Conservation (phyloP, 306 rosid genomes). For the Biancaea sappan region DNA sequence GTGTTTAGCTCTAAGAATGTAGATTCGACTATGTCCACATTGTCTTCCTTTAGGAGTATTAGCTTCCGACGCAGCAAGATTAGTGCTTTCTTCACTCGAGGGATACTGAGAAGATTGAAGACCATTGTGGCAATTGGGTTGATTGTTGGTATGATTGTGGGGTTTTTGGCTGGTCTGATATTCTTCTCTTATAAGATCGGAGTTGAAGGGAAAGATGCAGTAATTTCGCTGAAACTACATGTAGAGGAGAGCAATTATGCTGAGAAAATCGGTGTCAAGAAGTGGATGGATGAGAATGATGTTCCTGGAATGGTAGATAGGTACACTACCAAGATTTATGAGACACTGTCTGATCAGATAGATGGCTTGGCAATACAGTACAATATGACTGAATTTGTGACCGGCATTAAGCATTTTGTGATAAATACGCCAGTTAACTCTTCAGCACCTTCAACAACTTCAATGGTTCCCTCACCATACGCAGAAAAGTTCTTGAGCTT, state of each 20-base stretch:
- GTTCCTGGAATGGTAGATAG: slow-evolving; percentile 82
- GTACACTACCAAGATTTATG: slow-evolving; percentile 72
- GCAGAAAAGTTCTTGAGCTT: slow-evolving; percentile 74
- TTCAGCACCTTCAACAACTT: slow-evolving; percentile 43
- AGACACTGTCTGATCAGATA: slow-evolving; percentile 79
- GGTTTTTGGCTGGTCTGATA: slow-evolving; percentile 65
- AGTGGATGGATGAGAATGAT: slow-evolving; percentile 98
- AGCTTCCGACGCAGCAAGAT: slow-evolving; percentile 71
- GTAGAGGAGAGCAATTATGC: slow-evolving; percentile 87
- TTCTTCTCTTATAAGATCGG: slow-evolving; percentile 95
- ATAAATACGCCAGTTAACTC: slow-evolving; percentile 49
- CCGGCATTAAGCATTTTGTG: slow-evolving; percentile 86
- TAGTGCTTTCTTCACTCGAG: slow-evolving; percentile 71
- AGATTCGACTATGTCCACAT: slow-evolving; percentile 78
- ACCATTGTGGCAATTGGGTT: slow-evolving; percentile 80
- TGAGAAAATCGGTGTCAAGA: slow-evolving; percentile 76
- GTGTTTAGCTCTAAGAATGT: slow-evolving; percentile 67
- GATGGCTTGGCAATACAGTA: slow-evolving; percentile 90
- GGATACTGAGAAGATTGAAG: slow-evolving; percentile 65
- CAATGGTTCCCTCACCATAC: slow-evolving; percentile 59
- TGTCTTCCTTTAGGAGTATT: slow-evolving; percentile 63
- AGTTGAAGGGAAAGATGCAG: slow-evolving; percentile 90
- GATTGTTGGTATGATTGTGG: slow-evolving; percentile 78
- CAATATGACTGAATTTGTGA: slow-evolving; percentile 80
- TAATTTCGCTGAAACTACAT: slow-evolving; percentile 73